phyloP scores from a whole-genome alignment of 345 rosid genomes.

The Mangifera indica region DNA sequence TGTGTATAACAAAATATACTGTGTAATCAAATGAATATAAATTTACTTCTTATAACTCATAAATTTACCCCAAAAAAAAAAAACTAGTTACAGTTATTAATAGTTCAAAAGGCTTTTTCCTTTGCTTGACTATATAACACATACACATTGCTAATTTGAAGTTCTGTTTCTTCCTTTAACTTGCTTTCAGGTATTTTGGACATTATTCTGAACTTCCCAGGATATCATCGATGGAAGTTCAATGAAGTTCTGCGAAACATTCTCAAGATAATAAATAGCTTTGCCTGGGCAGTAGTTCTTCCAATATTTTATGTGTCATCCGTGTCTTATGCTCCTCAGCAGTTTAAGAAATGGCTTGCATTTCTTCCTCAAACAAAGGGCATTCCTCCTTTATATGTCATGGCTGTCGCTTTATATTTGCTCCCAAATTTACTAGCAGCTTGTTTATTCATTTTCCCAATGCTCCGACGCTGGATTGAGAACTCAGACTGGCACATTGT shows the following conservation, averaged over 20 bases:
- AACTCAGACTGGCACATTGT: constrained; percentile 91
- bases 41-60: background rate
- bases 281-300: constrained; percentile 75
- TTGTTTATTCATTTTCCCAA: constrained; percentile 83
- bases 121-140: background rate
- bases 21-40: no score
- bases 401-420: constrained; percentile 80
- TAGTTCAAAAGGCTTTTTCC: background rate
- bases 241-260: constrained; percentile 66
- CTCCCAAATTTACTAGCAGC: constrained; percentile 79
- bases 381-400: constrained; percentile 70
- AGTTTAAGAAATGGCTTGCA: constrained; percentile 43
- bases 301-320: constrained; percentile 71
- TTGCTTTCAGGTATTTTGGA: constrained; percentile 72
- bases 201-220: constrained; percentile 86
- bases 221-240: constrained; percentile 89
- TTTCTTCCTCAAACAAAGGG: constrained; percentile 62
- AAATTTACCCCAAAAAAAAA: background rate
- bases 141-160: background rate
- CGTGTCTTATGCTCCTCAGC: constrained; percentile 42
- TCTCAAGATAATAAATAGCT: constrained; percentile 70
- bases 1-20: no score
- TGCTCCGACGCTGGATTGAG: constrained; percentile 97
- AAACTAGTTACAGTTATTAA: background rate
- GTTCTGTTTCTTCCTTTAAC: constrained; percentile 1